Conservation (phyloP, 768 basidiomycete species). For the Mycena amicta region DNA sequence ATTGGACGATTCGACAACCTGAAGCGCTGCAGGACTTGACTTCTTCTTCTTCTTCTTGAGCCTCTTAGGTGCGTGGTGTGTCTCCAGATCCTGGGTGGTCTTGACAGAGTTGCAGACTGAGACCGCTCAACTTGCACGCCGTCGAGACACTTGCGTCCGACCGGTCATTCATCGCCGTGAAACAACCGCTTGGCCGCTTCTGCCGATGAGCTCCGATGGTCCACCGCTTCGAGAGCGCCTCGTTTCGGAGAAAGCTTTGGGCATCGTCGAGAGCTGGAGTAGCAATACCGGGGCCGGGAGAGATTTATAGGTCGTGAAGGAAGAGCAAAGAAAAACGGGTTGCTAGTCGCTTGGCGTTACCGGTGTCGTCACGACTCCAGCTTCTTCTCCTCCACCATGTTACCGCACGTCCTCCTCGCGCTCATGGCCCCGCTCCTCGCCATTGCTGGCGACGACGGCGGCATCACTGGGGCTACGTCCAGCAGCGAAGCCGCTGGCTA, state of each 20-base stretch:
- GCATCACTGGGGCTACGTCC: slow-evolving; percentile 40
- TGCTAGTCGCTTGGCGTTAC: background rate
- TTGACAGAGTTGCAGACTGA: no score
- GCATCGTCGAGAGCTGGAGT: background rate
- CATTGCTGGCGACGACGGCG: slow-evolving; percentile 33
- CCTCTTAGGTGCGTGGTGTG: no score
- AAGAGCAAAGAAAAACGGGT: background rate
- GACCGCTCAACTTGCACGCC: no score
- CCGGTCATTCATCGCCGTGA: no score
- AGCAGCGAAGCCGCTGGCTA: slow-evolving; percentile 48
- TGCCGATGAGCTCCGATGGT: background rate
- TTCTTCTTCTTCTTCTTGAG: no score
- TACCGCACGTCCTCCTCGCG: slow-evolving; percentile 4
- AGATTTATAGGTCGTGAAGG: background rate
- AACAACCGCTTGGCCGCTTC: background rate
- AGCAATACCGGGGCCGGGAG: background rate
- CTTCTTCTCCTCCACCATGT: background rate
- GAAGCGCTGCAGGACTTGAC: no score
- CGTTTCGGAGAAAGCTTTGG: background rate
- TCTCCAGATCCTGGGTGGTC: no score
- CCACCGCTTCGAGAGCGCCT: background rate
- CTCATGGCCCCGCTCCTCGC: slow-evolving; percentile 12
- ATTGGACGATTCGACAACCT: no score
- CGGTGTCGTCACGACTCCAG: background rate
- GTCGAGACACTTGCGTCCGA: no score